Evolutionary conservation across 192 early-diverging fungal species (phyloP).

Genomic region (Thamnidium elegans): DNA sequence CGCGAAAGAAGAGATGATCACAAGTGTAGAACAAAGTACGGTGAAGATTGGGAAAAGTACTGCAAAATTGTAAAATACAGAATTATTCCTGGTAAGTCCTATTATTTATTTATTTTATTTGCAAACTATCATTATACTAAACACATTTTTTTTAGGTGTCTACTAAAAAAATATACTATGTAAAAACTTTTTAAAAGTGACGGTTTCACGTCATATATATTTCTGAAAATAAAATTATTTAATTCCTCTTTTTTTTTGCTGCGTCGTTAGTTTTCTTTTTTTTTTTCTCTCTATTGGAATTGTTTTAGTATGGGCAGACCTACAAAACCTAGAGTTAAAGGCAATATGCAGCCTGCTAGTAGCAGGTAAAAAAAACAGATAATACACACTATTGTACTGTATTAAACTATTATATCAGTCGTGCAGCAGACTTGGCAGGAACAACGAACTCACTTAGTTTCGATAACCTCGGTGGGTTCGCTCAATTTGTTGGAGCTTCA

Average conservation of each 20-base stretch:
- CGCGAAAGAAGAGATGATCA: conserved; percentile 86
- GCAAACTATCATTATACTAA: too few species aligned
- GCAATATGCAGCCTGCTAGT: conserved; percentile 80
- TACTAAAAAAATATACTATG: too few species aligned
- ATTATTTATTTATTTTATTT: too few species aligned
- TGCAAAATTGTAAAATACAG: conserved; percentile 74
- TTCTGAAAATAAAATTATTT: too few species aligned
- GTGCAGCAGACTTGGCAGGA: conserved; percentile 57
- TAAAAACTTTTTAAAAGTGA: too few species aligned
- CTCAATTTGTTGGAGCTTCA: conserved; percentile 56
- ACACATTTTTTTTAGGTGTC: too few species aligned
- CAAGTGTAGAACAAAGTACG: conserved; percentile 91
- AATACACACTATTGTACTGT: conserved; percentile 13
- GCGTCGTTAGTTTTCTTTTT: not conserved
- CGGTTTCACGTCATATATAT: too few species aligned
- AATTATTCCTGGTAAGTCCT: conserved; percentile 71
- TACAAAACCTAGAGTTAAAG: conserved; percentile 74
- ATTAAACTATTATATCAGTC: conserved; percentile 35
- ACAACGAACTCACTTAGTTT: conserved; percentile 41
- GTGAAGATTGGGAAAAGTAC: conserved; percentile 90
- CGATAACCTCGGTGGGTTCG: conserved; percentile 60
- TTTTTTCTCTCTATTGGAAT: not conserved
- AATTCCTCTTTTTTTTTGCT: too few species aligned
- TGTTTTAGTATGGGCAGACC: conserved; percentile 41
- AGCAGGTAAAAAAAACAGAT: conserved; percentile 62